Conservation (phyloP, 805 yeast genomes). For the Saturnispora mendoncae region DNA sequence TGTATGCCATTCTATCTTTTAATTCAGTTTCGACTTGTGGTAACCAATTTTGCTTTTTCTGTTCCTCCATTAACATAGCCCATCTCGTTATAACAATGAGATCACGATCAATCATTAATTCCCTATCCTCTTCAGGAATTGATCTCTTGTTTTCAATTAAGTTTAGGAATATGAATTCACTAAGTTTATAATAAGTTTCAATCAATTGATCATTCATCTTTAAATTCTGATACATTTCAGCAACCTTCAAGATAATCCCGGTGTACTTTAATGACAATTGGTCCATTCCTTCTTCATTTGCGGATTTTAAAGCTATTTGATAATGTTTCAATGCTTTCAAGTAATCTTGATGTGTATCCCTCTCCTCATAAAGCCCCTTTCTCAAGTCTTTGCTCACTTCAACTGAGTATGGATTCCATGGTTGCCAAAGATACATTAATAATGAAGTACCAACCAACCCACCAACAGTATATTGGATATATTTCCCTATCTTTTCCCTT, state of each 20-base stretch:
- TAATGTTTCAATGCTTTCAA: constrained; percentile 62
- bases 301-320: constrained; percentile 61
- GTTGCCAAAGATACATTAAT: constrained; percentile 26
- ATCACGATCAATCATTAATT: constrained; percentile 24
- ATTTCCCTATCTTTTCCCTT: constrained; percentile 13
- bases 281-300: constrained; percentile 46
- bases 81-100: constrained; percentile 23
- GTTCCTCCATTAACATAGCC: constrained; percentile 17
- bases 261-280: constrained; percentile 72
- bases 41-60: constrained; percentile 8
- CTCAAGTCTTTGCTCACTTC: constrained; percentile 62
- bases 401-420: constrained; percentile 28
- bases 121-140: constrained; percentile 17
- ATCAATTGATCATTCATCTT: constrained; percentile 55
- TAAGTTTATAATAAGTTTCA: constrained; percentile 35
- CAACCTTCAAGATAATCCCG: constrained; percentile 80
- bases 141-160: constrained; percentile 19
- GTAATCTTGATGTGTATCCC: constrained; percentile 55
- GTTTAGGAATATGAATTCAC: constrained; percentile 23
- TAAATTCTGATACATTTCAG: constrained; percentile 75
- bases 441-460: constrained; percentile 16
- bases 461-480: constrained; percentile 14
- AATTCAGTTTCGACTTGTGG: constrained; percentile 17
- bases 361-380: constrained; percentile 77
- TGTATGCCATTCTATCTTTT: constrained; percentile 22